Evolutionary conservation across 306 rosid species (phyloP).

Genomic region (Inga oerstediana): DNA sequence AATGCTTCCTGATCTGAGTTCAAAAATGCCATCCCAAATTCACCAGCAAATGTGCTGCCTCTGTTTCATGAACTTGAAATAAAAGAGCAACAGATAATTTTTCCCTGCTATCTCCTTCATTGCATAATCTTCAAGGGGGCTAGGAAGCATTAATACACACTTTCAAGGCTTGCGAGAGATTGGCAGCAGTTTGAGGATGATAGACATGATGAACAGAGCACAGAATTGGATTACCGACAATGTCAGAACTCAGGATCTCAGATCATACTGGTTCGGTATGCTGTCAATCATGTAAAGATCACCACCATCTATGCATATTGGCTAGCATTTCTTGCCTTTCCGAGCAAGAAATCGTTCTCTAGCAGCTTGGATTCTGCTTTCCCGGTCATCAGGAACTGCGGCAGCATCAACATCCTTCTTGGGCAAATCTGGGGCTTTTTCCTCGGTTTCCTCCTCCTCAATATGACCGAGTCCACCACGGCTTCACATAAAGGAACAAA

Average conservation of each 20-base stretch:
- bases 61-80: not conserved
- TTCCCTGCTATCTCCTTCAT: not conserved
- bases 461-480: constrained; percentile 65
- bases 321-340: constrained; percentile 63
- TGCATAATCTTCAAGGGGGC: not conserved
- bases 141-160: not conserved
- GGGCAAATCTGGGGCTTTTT: constrained; percentile 45
- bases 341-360: constrained; percentile 89
- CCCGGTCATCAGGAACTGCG: constrained; percentile 47
- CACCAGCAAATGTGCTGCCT: not conserved
- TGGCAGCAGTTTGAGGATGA: constrained; percentile 27
- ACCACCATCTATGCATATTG: constrained; percentile 25
- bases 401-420: constrained; percentile 52
- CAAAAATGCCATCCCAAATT: not conserved
- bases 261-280: constrained; percentile 13
- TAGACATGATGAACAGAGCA: constrained; percentile 16
- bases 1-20: not conserved
- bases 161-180: constrained; percentile 7
- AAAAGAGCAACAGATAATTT: not conserved
- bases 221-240: constrained; percentile 13
- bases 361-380: constrained; percentile 78
- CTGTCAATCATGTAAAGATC: constrained; percentile 13
- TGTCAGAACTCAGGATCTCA: constrained; percentile 2
- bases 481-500: constrained; percentile 41
- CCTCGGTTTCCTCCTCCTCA: constrained; percentile 55